Conservation (phyloP, 495 filamentous ascomycete species). For the Penicillium waksmanii region DNA sequence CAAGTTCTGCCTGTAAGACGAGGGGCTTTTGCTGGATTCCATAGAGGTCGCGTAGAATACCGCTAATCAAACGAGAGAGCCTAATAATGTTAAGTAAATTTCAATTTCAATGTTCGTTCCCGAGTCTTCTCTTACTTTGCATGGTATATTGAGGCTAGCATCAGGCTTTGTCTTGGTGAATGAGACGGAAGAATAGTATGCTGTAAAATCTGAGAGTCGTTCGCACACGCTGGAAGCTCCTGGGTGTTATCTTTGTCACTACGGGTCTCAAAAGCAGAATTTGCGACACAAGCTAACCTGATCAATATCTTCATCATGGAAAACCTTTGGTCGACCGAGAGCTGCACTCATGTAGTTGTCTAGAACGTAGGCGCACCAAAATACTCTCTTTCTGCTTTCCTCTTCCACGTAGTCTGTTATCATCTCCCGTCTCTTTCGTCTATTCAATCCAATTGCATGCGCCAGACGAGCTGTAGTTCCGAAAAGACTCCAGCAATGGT, state of each 20-base stretch:
- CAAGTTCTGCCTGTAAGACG: slow-evolving; percentile 12
- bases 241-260: background rate
- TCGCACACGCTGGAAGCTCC: slow-evolving; percentile 42
- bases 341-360: slow-evolving; percentile 53
- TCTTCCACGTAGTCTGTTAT: slow-evolving; percentile 25
- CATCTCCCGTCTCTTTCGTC: slow-evolving; percentile 24
- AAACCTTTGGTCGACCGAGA: slow-evolving; percentile 45
- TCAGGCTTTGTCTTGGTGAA: slow-evolving; percentile 38
- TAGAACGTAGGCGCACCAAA: slow-evolving; percentile 53
- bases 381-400: slow-evolving; percentile 45
- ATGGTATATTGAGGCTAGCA: slow-evolving; percentile 47
- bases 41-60: slow-evolving; percentile 30
- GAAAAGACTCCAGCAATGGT: slow-evolving; percentile 44
- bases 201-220: slow-evolving; percentile 40
- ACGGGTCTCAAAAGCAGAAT: background rate
- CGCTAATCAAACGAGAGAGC: slow-evolving; percentile 29
- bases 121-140: slow-evolving; percentile 21
- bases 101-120: background rate
- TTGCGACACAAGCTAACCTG: slow-evolving; percentile 27
- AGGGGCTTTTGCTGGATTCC: slow-evolving; percentile 16
- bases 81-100: background rate
- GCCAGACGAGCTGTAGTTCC: slow-evolving; percentile 44
- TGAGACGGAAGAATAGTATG: slow-evolving; percentile 23
- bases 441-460: slow-evolving; percentile 37
- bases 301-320: slow-evolving; percentile 50